A percentile compares a stretch with the other conserved stretches of the same genome.
Conservation (phyloP, 2,329 filamentous ascomycete species). For the Colletotrichum godetiae region DNA sequence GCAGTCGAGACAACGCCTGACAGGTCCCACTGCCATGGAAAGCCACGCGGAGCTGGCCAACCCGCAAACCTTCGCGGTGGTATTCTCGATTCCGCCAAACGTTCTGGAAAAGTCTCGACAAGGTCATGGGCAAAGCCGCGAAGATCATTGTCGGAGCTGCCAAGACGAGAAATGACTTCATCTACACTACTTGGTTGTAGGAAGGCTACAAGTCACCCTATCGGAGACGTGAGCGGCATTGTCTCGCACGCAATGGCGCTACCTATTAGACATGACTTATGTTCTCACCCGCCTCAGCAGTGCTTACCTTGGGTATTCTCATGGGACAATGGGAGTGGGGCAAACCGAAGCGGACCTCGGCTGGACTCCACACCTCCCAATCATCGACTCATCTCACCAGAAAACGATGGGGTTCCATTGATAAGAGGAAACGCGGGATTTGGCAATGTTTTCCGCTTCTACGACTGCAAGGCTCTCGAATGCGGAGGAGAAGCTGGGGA, state of each 20-base stretch:
- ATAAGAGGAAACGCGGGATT: slow-evolving; percentile 9
- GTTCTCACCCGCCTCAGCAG: not conserved
- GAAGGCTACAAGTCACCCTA: no score
- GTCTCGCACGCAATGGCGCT: not conserved
- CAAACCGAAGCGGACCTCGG: slow-evolving; percentile 26
- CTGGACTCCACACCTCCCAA: slow-evolving; percentile 17
- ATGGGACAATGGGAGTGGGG: slow-evolving; percentile 3
- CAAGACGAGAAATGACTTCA: not conserved
- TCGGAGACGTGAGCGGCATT: not conserved
- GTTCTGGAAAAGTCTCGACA: not conserved
- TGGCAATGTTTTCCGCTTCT: slow-evolving; percentile 5
- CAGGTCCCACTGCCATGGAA: not conserved
- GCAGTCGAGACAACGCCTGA: not conserved
- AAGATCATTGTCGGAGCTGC: no score
- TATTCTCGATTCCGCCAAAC: slow-evolving; percentile 4
- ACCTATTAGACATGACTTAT: not conserved
- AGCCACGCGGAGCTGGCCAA: not conserved
- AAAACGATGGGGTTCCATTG: slow-evolving; percentile 12
- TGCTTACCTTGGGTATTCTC: slow-evolving; percentile 26
- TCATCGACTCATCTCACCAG: slow-evolving; percentile 7
- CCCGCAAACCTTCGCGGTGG: slow-evolving; percentile 5
- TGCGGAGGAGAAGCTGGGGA: not conserved
- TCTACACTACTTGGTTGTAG: not conserved
- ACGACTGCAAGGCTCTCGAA: not conserved
- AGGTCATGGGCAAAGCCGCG: not conserved